Evolutionary conservation across 371 early-diverging fungal species (phyloP).

Genomic region (Saksenaea oblongispora): DNA sequence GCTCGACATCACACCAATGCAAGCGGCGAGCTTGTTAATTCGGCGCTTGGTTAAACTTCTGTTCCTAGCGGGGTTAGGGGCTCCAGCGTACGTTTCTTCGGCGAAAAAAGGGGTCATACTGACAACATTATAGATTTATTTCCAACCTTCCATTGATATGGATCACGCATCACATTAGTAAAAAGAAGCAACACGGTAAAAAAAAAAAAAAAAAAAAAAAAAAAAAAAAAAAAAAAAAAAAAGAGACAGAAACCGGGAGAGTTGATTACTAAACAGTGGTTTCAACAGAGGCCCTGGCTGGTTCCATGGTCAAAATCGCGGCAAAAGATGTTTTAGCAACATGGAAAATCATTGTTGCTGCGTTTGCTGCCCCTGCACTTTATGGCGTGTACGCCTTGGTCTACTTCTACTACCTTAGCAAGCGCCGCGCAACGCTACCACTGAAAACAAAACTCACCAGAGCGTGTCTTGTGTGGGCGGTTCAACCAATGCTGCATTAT

Average conservation of each 20-base stretch:
- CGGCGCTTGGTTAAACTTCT: conserved; percentile 65
- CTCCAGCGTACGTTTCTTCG: conserved; percentile 73
- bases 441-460: conserved; percentile 21
- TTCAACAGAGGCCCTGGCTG: conserved; percentile 77
- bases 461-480: conserved; percentile 50
- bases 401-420: conserved; percentile 44
- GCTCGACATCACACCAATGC: conserved; percentile 65
- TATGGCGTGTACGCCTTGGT: conserved; percentile 70
- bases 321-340: conserved; percentile 95
- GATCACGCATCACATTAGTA: conserved; percentile 68
- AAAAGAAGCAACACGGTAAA: conserved; percentile 72
- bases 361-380: conserved; percentile 75
- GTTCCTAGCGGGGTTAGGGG: conserved; percentile 72
- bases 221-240: not conserved
- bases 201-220: not conserved
- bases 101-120: not conserved
- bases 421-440: conserved; percentile 33
- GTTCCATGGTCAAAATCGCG: conserved; percentile 90
- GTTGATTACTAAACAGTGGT: not conserved
- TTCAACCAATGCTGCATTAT: conserved; percentile 77
- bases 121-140: conserved; percentile 47
- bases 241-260: no score
- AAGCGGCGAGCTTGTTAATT: conserved; percentile 66
- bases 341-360: conserved; percentile 91
- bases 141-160: conserved; percentile 80